Evolutionary conservation across 2,329 filamentous ascomycete species (phyloP).

Genomic region (Metarhizium humberi): DNA sequence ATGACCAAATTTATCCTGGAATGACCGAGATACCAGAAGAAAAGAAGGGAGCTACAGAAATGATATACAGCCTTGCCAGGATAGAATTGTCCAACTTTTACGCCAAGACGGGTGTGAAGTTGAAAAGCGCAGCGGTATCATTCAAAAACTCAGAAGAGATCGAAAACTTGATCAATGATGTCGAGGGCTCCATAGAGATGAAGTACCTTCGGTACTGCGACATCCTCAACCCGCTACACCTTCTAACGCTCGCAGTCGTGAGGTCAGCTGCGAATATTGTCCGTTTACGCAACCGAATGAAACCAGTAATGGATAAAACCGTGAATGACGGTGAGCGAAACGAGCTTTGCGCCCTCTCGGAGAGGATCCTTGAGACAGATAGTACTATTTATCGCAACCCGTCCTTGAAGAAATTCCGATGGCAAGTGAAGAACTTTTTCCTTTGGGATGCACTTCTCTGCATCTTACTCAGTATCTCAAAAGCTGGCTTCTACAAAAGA

Average conservation of each 20-base stretch:
- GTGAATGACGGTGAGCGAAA: constrained; percentile 14
- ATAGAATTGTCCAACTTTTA: constrained; percentile 8
- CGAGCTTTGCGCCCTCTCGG: constrained; percentile 21
- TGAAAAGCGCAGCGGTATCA: neutral
- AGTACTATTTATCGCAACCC: constrained; percentile 16
- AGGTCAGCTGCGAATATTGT: constrained; percentile 18
- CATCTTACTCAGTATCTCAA: constrained; percentile 18
- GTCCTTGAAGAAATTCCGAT: constrained; percentile 16
- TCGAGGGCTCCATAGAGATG: constrained; percentile 30
- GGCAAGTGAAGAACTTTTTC: constrained; percentile 24
- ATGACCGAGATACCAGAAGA: constrained; percentile 22
- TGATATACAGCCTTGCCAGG: constrained; percentile 24
- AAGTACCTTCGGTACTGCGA: constrained; percentile 36
- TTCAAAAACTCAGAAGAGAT: constrained; percentile 18
- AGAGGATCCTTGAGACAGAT: constrained; percentile 27
- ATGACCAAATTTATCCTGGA: constrained; percentile 26
- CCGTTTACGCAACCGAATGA: constrained; percentile 12
- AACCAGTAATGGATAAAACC: constrained; percentile 14
- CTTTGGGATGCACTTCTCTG: constrained; percentile 25
- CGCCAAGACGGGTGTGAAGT: constrained; percentile 1
- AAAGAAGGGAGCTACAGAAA: constrained; percentile 22
- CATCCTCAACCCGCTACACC: constrained; percentile 28
- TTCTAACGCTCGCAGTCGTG: constrained; percentile 17
- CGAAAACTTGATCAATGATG: constrained; percentile 23
- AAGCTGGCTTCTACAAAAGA: constrained; percentile 11